Conservation (phyloP, 192 early-diverging fungal species). For the Coemansia reversa region DNA sequence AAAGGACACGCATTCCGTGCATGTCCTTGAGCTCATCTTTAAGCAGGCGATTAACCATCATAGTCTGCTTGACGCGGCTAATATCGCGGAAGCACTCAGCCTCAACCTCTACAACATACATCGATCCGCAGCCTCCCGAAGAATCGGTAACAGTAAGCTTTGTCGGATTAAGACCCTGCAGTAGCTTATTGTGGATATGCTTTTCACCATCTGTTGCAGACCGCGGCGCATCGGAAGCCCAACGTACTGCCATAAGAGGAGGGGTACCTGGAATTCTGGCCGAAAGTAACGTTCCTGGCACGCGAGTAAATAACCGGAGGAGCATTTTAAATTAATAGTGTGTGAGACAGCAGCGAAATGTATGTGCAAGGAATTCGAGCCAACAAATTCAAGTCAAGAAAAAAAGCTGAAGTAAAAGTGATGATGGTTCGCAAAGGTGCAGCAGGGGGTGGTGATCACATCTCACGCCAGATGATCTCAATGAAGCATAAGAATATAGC, state of each 20-base stretch:
- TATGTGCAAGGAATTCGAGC: neutral
- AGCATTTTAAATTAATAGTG: slow-evolving; percentile 2
- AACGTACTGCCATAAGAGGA: neutral
- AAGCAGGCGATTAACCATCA: slow-evolving; percentile 82
- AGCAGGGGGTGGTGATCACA: neutral
- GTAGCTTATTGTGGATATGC: slow-evolving; percentile 74
- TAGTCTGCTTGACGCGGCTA: slow-evolving; percentile 84
- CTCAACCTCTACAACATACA: slow-evolving; percentile 92
- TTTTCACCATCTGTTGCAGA: slow-evolving; percentile 61
- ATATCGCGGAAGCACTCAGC: slow-evolving; percentile 74
- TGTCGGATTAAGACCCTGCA: slow-evolving; percentile 64
- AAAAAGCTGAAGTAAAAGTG: neutral
- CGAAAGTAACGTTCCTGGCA: neutral
- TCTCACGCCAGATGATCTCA: slow-evolving; percentile 9
- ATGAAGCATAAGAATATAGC: slow-evolving; percentile 53
- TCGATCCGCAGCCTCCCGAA: slow-evolving; percentile 95
- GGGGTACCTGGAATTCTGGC: neutral
- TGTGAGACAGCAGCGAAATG: neutral
- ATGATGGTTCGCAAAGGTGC: neutral
- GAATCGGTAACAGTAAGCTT: slow-evolving; percentile 77
- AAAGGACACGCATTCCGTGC: slow-evolving; percentile 75
- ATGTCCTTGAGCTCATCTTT: slow-evolving; percentile 89
- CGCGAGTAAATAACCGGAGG: neutral
- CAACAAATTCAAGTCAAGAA: neutral
- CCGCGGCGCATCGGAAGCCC: neutral